phyloP scores from a whole-genome alignment of 495 filamentous ascomycete species.

The Trichocladium antarcticum region DNA sequence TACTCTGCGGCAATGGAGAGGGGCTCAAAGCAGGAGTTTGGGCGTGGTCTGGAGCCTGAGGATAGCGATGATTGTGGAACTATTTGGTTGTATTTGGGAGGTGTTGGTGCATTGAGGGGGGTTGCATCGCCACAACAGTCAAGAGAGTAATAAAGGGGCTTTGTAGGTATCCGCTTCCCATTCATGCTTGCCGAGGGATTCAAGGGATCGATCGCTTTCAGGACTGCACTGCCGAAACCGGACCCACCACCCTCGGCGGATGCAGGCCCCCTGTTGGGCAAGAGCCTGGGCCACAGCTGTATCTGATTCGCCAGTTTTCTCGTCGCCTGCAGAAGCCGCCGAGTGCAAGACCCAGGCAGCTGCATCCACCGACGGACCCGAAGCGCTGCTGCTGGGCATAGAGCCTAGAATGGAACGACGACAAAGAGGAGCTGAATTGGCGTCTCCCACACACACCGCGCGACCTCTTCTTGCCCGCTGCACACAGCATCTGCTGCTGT shows the following conservation, averaged over 20 bases:
- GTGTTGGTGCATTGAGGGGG: too few species aligned
- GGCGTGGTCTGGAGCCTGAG: background rate
- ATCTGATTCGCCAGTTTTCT: constrained; percentile 8
- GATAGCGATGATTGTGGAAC: too few species aligned
- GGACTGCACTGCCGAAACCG: too few species aligned
- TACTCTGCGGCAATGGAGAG: too few species aligned
- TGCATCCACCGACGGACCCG: constrained; percentile 1
- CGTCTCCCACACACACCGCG: too few species aligned
- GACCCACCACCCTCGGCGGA: background rate
- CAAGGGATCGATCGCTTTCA: too few species aligned
- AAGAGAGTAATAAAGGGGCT: too few species aligned
- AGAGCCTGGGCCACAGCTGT: constrained; percentile 2
- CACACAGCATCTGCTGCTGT: background rate
- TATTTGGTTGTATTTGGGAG: too few species aligned
- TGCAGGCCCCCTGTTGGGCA: background rate
- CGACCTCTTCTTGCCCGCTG: too few species aligned
- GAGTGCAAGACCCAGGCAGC: background rate
- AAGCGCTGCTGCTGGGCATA: constrained; percentile 9
- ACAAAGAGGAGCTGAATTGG: constrained; percentile 3
- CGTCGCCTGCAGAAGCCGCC: constrained; percentile 3
- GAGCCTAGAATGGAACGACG: background rate
- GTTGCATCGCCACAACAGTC: too few species aligned
- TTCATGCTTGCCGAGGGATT: too few species aligned
- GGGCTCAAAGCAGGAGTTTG: background rate
- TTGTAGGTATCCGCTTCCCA: too few species aligned